These are phyloP conservation scores for Puccinia coronata DNA, from an alignment of 1,284 basidiomycete genomes.

Conservation along the genomic window DNA sequence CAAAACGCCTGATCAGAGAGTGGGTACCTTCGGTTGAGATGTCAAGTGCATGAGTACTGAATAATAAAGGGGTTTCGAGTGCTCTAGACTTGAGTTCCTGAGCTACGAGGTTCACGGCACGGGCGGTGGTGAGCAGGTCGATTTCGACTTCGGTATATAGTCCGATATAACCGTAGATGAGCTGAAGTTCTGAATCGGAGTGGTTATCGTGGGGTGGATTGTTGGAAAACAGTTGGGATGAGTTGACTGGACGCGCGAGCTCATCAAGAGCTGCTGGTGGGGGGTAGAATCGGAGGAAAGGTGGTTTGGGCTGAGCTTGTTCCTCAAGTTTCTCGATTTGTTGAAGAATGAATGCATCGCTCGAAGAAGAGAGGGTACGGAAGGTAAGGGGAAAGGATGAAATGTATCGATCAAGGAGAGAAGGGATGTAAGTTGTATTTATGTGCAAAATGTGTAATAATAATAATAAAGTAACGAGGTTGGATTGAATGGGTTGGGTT, in stretches of 20 bases:
- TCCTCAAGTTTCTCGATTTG: constrained; percentile 1
- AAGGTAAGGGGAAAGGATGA: not conserved
- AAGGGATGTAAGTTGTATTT: not conserved
- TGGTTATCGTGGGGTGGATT: not conserved
- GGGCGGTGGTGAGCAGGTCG: constrained; percentile 13
- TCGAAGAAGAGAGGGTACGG: not conserved
- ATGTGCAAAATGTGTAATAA: too few relatives aligned
- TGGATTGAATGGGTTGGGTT: too few relatives aligned
- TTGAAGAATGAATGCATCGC: constrained; percentile 18
- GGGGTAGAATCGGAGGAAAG: not conserved
- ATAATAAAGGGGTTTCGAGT: constrained; percentile 40
- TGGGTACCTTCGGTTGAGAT: constrained; percentile 41
- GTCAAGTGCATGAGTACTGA: constrained; percentile 43
- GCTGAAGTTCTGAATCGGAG: constrained; percentile 31
- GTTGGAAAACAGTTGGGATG: not conserved
- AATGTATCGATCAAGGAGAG: not conserved
- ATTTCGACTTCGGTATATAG: constrained; percentile 41
- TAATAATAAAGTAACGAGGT: too few relatives aligned
- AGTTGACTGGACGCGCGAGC: not conserved
- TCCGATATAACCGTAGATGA: constrained; percentile 47
- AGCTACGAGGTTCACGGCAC: constrained; percentile 16
- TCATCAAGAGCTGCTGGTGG: not conserved
- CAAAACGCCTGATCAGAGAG: constrained; percentile 35
- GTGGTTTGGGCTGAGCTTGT: not conserved
- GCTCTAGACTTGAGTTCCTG: constrained; percentile 41